A percentile compares a stretch with the other conserved stretches of the same genome.
phyloP scores from a whole-genome alignment of 2,329 filamentous ascomycete species.

The Neofusicoccum cordaticola region DNA sequence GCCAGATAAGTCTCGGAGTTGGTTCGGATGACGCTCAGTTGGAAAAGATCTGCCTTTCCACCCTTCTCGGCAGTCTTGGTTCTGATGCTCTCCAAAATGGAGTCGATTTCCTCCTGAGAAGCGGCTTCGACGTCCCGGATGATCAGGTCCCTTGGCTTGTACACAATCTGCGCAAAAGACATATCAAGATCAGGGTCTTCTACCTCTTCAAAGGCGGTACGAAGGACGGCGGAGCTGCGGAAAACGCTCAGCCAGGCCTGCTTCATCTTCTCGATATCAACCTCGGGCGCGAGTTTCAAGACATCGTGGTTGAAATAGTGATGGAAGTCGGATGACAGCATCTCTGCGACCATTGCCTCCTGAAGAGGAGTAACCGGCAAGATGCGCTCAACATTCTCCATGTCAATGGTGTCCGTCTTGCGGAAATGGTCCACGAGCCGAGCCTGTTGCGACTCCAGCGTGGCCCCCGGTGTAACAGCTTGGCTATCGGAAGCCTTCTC shows the following conservation, averaged over 20 bases:
- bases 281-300: constrained; percentile 55
- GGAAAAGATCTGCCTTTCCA: constrained; percentile 26
- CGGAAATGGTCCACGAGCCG: constrained; percentile 41
- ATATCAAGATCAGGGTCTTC: constrained; percentile 57
- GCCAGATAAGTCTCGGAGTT: constrained; percentile 43
- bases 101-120: constrained; percentile 28
- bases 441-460: constrained; percentile 24
- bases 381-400: constrained; percentile 54
- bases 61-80: constrained; percentile 30
- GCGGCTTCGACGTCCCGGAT: constrained; percentile 30
- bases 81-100: constrained; percentile 32
- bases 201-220: constrained; percentile 69
- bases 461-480: constrained; percentile 17
- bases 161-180: constrained; percentile 58
- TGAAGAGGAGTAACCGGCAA: constrained; percentile 80
- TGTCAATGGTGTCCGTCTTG: constrained; percentile 25
- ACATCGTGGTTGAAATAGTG: constrained; percentile 87
- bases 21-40: constrained; percentile 39
- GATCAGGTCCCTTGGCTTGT: constrained; percentile 31
- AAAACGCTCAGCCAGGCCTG: constrained; percentile 63
- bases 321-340: constrained; percentile 69
- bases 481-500: constrained; percentile 5
- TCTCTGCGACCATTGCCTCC: constrained; percentile 80
- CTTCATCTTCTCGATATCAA: constrained; percentile 58
- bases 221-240: constrained; percentile 64